Evolutionary conservation across 768 basidiomycete species (phyloP).

Genomic region (Tricholomella constricta): DNA sequence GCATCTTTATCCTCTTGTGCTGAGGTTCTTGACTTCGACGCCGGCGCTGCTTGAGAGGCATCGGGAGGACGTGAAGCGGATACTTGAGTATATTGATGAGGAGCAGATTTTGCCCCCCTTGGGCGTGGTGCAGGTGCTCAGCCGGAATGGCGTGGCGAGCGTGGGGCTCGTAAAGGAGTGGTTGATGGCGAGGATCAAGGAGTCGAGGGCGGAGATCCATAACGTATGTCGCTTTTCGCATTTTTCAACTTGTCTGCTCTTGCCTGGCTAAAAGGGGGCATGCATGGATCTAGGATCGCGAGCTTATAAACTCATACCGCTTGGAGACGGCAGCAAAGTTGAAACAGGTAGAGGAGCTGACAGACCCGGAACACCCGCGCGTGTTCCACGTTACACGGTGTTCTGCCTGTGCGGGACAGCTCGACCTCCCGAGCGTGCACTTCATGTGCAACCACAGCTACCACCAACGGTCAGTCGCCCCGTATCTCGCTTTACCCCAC

Average conservation of each 20-base stretch:
- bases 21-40: slow-evolving; percentile 87
- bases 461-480: slow-evolving; percentile 82
- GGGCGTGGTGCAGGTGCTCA: slow-evolving; percentile 86
- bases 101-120: slow-evolving; percentile 85
- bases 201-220: slow-evolving; percentile 74
- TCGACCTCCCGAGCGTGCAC: slow-evolving; percentile 92
- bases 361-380: slow-evolving; percentile 74
- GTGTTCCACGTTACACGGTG: slow-evolving; percentile 96
- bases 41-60: slow-evolving; percentile 74
- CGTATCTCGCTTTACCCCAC: too few relatives aligned
- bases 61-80: slow-evolving; percentile 63
- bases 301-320: slow-evolving; percentile 86
- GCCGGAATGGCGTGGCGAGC: slow-evolving; percentile 86
- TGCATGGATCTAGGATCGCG: slow-evolving; percentile 65
- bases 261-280: neutral
- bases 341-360: slow-evolving; percentile 79
- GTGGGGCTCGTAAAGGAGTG: slow-evolving; percentile 92
- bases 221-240: slow-evolving; percentile 53
- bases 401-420: slow-evolving; percentile 82
- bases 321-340: slow-evolving; percentile 79
- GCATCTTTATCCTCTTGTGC: slow-evolving; percentile 82
- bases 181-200: slow-evolving; percentile 77
- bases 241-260: slow-evolving; percentile 1
- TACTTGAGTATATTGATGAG: slow-evolving; percentile 79
- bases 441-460: slow-evolving; percentile 99